These are phyloP conservation scores for Petunia axillaris DNA, from an alignment of 257 asterid species.

Conservation along the genomic window DNA sequence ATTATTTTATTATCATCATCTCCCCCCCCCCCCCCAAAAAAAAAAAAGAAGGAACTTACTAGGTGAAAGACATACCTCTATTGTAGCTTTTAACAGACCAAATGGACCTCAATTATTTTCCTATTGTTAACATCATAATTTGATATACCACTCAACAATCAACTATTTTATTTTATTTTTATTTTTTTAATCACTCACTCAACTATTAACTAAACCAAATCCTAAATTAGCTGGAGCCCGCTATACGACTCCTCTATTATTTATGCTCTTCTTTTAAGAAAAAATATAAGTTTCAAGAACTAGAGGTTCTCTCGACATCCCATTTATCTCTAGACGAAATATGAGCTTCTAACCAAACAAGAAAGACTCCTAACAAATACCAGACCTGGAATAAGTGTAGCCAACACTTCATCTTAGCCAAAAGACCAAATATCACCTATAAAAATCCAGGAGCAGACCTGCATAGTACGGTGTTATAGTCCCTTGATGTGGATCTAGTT, in stretches of 20 bases:
- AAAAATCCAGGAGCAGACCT: no score
- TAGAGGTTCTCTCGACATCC: neutral
- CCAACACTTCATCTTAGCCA: neutral
- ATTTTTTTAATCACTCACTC: neutral
- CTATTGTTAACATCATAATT: constrained; percentile 1
- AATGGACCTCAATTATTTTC: neutral
- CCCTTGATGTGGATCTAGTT: no score
- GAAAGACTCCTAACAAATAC: neutral
- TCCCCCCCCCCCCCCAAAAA: neutral
- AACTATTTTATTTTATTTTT: no score
- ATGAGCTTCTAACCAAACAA: neutral
- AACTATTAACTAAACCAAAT: neutral
- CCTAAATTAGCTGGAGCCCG: neutral
- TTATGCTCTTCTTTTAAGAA: neutral
- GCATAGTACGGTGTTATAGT: no score
- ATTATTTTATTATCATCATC: neutral
- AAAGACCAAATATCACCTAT: no score
- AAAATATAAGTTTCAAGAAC: neutral
- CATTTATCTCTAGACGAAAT: neutral
- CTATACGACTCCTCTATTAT: neutral
- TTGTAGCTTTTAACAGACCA: neutral
- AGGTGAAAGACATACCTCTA: neutral
- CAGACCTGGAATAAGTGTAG: neutral
- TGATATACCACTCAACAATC: neutral
- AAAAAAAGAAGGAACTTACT: neutral